Evolutionary conservation across 2,329 filamentous ascomycete genomes (phyloP), one percentile per base, ranked within the genome.

Genomic region (Scytalidium sp.): DNA sequence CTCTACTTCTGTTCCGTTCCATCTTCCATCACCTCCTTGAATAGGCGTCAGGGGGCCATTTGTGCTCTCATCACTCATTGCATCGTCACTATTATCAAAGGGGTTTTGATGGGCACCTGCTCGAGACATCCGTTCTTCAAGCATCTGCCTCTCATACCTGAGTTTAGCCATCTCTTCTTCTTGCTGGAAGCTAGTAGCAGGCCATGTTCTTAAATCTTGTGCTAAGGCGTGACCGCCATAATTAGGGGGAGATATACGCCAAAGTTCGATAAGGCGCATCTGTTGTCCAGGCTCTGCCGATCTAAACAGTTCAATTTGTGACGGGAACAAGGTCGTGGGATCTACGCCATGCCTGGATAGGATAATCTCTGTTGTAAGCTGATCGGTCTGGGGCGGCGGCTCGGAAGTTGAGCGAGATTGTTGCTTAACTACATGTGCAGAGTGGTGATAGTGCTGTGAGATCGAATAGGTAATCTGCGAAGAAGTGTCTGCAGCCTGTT

Each of bases 371-470:
- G 80, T 70, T 22, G 72, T 76, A 42, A 73, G 65, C 44, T 74
- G 68, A 50, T 79, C 74, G 29, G 69, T 72, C 59, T 73, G 70
- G 27, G 71, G 71, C 13, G 32, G 32, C 5, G 76, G 76, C 55
- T 78, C 76, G 13, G 76, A 83, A 19, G 75, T 76, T 19, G 70
- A 74, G 45, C 75, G 70, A 51, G 70, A 69, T 2, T 67, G 61
- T 22, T 74, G 66, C 47, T 75, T 73, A 43, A 65, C 74, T 53
- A 85, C 64, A 65, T 95, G 89, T 41, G 86, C 75, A 8, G 89
- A 90, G 64, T 92, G 90, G 56, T 87, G 86, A 67, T 96, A 96
- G 67, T 96, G 90, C 63, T 89, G 85, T 9, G 88, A 88, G 58
- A 88, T 82, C 51, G 79, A 84, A 71, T 94, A 95, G 54, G 80